phyloP scores from a whole-genome alignment of 2,329 filamentous ascomycete species.

The Pleochaeta shiraiana region DNA sequence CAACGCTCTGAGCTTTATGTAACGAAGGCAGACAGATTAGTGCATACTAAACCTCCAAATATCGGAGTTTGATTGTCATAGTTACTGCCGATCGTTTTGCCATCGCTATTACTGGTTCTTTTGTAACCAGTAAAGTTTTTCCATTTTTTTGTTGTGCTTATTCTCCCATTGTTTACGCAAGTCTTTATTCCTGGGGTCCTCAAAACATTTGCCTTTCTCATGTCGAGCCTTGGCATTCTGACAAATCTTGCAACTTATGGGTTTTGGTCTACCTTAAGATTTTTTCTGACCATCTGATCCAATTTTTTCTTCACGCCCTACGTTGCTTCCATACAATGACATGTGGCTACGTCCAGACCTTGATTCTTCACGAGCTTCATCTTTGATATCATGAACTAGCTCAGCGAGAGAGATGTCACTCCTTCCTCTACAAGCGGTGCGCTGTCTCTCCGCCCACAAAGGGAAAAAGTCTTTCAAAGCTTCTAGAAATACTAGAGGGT shows the following conservation, averaged over 20 bases:
- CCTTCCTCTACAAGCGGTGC: neutral
- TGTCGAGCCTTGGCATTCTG: neutral
- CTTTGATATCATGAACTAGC: neutral
- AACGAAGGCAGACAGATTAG: neutral
- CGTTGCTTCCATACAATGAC: neutral
- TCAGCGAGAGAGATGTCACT: neutral
- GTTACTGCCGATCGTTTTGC: neutral
- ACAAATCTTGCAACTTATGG: neutral
- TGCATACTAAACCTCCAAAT: neutral
- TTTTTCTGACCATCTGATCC: neutral
- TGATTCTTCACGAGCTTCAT: neutral
- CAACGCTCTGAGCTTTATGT: neutral
- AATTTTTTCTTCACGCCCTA: neutral
- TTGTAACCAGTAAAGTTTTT: neutral
- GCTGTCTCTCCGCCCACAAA: neutral
- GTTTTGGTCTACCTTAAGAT: neutral
- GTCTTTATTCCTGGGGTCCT: neutral
- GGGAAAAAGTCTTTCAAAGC: slow-evolving; percentile 10
- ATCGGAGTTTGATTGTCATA: neutral
- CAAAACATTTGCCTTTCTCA: neutral
- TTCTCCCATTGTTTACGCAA: neutral
- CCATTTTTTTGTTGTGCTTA: neutral
- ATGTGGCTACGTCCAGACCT: neutral
- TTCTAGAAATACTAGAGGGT: neutral
- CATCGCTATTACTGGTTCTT: neutral